These are phyloP conservation scores for Rosa persica DNA, from an alignment of 306 rosid genomes.

Conservation along the genomic window DNA sequence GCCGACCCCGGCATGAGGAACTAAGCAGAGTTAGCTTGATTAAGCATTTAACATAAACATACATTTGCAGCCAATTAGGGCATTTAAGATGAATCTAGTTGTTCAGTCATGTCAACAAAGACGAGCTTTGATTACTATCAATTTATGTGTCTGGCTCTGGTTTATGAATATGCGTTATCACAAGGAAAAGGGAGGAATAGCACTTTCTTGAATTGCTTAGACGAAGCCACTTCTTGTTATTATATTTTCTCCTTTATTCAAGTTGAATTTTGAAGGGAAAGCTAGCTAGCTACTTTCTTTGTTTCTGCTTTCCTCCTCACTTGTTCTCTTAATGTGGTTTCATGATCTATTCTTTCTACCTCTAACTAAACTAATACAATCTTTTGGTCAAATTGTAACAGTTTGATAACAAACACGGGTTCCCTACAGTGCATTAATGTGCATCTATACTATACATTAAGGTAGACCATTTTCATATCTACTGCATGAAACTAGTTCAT, in stretches of 20 bases:
- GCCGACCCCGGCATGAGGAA: conserved; percentile 35
- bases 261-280: not conserved
- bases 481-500: no score
- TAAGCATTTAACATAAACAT: not conserved
- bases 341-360: not conserved
- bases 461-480: no score
- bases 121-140: not conserved
- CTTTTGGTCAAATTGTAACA: no score
- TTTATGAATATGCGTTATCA: conserved; percentile 17
- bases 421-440: no score
- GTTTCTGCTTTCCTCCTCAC: not conserved
- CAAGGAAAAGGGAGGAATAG: conserved; percentile 8
- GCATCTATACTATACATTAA: no score
- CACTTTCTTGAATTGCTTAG: not conserved
- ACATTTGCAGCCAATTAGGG: not conserved
- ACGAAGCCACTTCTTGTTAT: not conserved
- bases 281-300: not conserved
- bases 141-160: conserved; percentile 4
- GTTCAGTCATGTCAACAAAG: conserved; percentile 24
- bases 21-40: conserved; percentile 1
- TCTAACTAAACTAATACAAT: no score
- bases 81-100: conserved; percentile 4
- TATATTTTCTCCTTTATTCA: not conserved
- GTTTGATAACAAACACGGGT: no score
- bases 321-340: not conserved